Evolutionary conservation across 1,284 basidiomycete species (phyloP).

Genomic region (Clitocybe nebularis): DNA sequence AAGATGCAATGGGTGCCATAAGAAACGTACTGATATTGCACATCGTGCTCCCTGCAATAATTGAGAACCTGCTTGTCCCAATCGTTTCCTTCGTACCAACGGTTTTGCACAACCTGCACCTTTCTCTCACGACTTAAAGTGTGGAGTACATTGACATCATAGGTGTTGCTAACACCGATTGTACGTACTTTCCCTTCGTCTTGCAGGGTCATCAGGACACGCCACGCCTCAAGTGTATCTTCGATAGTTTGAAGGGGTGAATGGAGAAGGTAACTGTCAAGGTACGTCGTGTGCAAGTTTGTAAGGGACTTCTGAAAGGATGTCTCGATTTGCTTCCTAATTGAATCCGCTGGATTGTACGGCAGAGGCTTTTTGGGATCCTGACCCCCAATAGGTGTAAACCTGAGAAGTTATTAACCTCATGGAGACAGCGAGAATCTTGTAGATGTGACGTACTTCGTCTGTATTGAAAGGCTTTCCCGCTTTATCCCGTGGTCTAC

Average conservation of each 20-base stretch:
- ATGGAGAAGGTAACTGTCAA: slow-evolving; percentile 77
- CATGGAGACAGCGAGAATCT: not conserved
- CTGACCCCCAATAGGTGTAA: slow-evolving; percentile 69
- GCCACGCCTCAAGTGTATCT: slow-evolving; percentile 67
- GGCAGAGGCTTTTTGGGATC: slow-evolving; percentile 66
- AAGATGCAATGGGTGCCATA: not conserved
- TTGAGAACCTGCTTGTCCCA: slow-evolving; percentile 65
- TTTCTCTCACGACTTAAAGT: slow-evolving; percentile 50
- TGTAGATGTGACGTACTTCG: slow-evolving; percentile 49
- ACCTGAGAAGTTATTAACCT: slow-evolving; percentile 39
- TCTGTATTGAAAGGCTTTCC: slow-evolving; percentile 69
- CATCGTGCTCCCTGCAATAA: slow-evolving; percentile 53
- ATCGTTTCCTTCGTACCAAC: slow-evolving; percentile 77
- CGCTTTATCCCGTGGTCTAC: slow-evolving; percentile 52
- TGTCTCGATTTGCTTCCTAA: slow-evolving; percentile 57
- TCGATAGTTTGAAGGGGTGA: slow-evolving; percentile 60
- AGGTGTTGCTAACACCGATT: slow-evolving; percentile 77
- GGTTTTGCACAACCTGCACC: slow-evolving; percentile 74
- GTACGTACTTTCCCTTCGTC: slow-evolving; percentile 56
- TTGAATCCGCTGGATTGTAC: slow-evolving; percentile 53
- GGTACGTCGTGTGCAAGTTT: slow-evolving; percentile 64
- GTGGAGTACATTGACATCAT: slow-evolving; percentile 55
- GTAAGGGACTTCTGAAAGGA: slow-evolving; percentile 64
- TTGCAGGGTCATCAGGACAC: slow-evolving; percentile 53
- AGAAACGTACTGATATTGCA: slow-evolving; percentile 66